phyloP scores from a whole-genome alignment of 2,329 filamentous ascomycete species.

The Stenocarpella maydis region DNA sequence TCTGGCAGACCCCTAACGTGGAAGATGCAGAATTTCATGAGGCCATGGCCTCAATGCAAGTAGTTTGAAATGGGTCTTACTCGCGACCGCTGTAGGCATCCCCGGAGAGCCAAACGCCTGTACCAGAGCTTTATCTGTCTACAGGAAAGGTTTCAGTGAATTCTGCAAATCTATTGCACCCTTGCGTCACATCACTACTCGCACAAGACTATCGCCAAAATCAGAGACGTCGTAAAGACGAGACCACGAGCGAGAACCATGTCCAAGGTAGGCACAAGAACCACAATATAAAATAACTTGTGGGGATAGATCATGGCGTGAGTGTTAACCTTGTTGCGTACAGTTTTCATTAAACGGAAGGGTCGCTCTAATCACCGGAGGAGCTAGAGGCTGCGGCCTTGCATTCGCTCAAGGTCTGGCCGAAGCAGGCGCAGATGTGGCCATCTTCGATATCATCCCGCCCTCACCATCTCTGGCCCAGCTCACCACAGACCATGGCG shows the following conservation, averaged over 20 bases:
- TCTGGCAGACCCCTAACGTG: neutral
- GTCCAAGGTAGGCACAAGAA: slow-evolving; percentile 22
- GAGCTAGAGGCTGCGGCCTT: slow-evolving; percentile 55
- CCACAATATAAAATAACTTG: neutral
- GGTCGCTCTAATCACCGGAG: slow-evolving; percentile 56
- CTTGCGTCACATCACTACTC: neutral
- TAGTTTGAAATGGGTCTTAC: neutral
- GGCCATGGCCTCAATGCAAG: neutral
- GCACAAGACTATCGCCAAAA: neutral
- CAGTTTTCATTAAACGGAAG: slow-evolving; percentile 59
- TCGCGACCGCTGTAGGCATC: neutral
- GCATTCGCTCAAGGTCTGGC: slow-evolving; percentile 55
- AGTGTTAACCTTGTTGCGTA: neutral
- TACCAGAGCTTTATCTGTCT: too few relatives aligned
- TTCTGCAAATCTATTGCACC: too few relatives aligned
- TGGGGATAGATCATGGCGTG: neutral
- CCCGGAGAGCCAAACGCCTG: neutral
- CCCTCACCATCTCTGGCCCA: slow-evolving; percentile 48
- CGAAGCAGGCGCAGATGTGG: slow-evolving; percentile 55
- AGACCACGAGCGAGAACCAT: neutral
- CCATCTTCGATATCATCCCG: slow-evolving; percentile 56
- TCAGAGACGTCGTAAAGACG: neutral
- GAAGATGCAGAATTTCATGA: neutral
- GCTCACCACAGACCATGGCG: slow-evolving; percentile 50
- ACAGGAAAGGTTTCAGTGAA: neutral